These are phyloP conservation scores for Parasitella parasitica DNA, from an alignment of 371 early-diverging fungal genomes.

Conservation along the genomic window DNA sequence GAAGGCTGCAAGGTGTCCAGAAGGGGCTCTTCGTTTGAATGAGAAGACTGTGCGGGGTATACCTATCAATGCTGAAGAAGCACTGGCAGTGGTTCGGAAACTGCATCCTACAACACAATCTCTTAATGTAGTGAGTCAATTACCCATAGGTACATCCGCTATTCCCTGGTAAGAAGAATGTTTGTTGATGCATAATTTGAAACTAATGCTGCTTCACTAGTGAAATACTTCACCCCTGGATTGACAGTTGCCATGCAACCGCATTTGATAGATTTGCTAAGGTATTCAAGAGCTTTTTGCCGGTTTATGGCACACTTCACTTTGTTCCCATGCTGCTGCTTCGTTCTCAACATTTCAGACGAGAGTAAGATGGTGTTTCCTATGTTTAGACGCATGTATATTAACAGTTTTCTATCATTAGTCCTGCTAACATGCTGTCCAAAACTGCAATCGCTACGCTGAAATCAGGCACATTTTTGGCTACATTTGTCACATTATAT, in stretches of 20 bases:
- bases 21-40: constrained; percentile 51
- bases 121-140: constrained; percentile 29
- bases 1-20: constrained; percentile 64
- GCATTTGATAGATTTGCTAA: constrained; percentile 51
- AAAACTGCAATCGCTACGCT: constrained; percentile 55
- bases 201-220: constrained; percentile 39
- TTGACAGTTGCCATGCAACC: constrained; percentile 52
- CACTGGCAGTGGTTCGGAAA: constrained; percentile 39
- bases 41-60: constrained; percentile 49
- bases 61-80: constrained; percentile 45
- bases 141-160: constrained; percentile 24
- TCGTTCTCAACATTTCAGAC: constrained; percentile 51
- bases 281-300: constrained; percentile 58
- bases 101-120: constrained; percentile 48
- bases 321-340: constrained; percentile 69
- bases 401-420: constrained; percentile 6
- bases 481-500: constrained; percentile 59
- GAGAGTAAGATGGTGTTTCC: constrained; percentile 48
- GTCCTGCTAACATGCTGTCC: constrained; percentile 48
- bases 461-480: constrained; percentile 64
- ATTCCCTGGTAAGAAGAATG: constrained; percentile 36
- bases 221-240: constrained; percentile 62
- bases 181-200: neutral
- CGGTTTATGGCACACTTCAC: constrained; percentile 74
- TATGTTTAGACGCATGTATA: neutral